Evolutionary conservation across 305 asterid species (phyloP), one percentile per base, ranked within the genome.

Genomic region (Withania somnifera): DNA sequence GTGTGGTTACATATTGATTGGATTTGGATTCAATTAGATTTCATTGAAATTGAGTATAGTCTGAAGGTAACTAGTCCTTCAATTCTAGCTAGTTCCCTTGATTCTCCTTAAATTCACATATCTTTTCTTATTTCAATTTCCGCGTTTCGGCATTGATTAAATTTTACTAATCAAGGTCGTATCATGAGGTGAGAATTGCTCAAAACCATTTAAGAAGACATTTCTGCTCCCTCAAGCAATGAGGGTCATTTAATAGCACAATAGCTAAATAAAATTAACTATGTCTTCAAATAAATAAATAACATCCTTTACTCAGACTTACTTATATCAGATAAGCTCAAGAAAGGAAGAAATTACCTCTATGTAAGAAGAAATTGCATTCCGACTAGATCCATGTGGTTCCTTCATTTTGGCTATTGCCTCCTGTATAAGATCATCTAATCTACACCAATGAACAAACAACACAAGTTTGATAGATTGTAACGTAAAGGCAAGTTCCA

Each of bases 401-500:
- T 93, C 98, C 90, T 97, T 95, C 89, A 97, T 85, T 91, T 91
- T 89, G 69, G 85, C 83, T 80, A 97, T 87, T 79, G 96, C 97
- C 90, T 95, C 99, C 91, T 95, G 34, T 83, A 97, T 88, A 86
- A 89, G 86, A 83, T 89, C 94, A 67, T 91, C 97, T 90, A 95
- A 61, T 91, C 98, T 97, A 60, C 80, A 88, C 82, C 64, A 86
- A 28, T 17, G 61, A 75, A 75, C 45, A 75, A 75, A 20, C 45
- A 75, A 7, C 79, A 73, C 15, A 45, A 24, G 79, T 24, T 24
- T 47, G 24, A n/a, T 73, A 4, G 14, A 24, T 73, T 47, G 57
- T 24, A 73, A 58, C 11, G 32, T 4, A 36, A 50, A 57, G 67
- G 67, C n/a, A 58, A 57, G 7, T 57, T 6, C 34, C 66, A 22